phyloP scores from a whole-genome alignment of 129 eudicot species.

The Arctium lappa region DNA sequence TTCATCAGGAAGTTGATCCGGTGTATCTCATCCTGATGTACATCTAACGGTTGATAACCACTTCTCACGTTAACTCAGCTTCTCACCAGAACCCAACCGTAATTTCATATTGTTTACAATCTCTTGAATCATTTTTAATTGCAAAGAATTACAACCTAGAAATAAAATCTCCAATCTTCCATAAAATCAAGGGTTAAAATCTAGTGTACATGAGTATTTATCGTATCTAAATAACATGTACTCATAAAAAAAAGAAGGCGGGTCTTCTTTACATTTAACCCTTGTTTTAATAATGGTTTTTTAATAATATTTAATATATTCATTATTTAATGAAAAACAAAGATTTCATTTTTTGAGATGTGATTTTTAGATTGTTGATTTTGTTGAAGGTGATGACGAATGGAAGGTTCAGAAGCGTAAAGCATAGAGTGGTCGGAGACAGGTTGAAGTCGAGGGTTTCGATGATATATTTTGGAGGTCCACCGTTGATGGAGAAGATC shows the following conservation, averaged over 20 bases:
- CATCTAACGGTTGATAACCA: too few relatives aligned
- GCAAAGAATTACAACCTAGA: not conserved
- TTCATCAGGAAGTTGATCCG: too few relatives aligned
- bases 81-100: too few relatives aligned
- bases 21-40: too few relatives aligned
- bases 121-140: not conserved
- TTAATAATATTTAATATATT: too few relatives aligned
- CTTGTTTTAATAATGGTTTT: not conserved
- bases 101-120: not conserved
- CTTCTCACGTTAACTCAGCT: too few relatives aligned
- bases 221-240: too few relatives aligned
- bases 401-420: constrained; percentile 68
- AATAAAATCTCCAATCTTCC: too few relatives aligned
- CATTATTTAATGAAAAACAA: not conserved
- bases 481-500: constrained; percentile 53
- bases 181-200: not conserved
- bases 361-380: not conserved
- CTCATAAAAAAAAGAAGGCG: not conserved
- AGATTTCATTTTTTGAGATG: not conserved
- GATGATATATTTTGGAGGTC: constrained; percentile 73
- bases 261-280: not conserved
- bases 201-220: too few relatives aligned
- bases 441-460: constrained; percentile 47
- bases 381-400: constrained; percentile 60
- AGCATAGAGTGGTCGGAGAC: constrained; percentile 55